phyloP scores from a whole-genome alignment of 192 early-diverging fungal genomes.

The Coemansia sp. region DNA sequence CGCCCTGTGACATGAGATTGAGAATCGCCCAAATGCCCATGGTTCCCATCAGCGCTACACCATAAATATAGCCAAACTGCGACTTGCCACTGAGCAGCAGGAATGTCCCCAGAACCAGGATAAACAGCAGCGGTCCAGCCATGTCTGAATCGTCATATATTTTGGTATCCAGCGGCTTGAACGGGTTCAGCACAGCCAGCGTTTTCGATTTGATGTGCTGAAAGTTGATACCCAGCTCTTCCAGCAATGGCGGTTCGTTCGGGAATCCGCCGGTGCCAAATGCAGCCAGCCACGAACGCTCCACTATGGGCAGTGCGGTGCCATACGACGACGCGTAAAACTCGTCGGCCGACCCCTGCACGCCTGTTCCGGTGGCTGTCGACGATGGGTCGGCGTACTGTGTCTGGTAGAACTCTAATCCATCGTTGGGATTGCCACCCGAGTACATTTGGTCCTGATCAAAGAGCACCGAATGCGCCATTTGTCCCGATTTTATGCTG shows the following conservation, averaged over 20 bases:
- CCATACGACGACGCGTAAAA: constrained; percentile 54
- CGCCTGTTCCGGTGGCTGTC: constrained; percentile 15
- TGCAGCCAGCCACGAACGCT: constrained; percentile 60
- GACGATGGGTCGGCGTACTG: constrained; percentile 46
- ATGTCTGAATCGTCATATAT: constrained; percentile 98
- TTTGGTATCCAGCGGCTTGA: constrained; percentile 68
- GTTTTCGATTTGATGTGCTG: constrained; percentile 85
- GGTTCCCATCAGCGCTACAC: constrained; percentile 86
- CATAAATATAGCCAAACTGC: constrained; percentile 98
- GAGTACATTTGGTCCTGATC: constrained; percentile 45
- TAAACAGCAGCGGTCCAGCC: constrained; percentile 92
- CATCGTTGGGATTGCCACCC: constrained; percentile 28
- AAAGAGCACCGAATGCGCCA: constrained; percentile 56
- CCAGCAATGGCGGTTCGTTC: constrained; percentile 90
- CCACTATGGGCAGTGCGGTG: constrained; percentile 47
- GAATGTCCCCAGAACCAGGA: constrained; percentile 86
- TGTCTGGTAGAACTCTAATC: constrained; percentile 53
- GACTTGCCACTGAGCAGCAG: constrained; percentile 88
- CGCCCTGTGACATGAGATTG: constrained; percentile 90
- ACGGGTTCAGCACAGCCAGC: constrained; percentile 83
- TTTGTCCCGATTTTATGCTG: constrained; percentile 6
- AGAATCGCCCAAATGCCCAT: constrained; percentile 82
- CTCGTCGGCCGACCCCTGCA: constrained; percentile 45
- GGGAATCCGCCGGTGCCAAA: constrained; percentile 92
- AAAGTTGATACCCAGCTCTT: constrained; percentile 96